These are phyloP conservation scores for Malus asiatica DNA, from an alignment of 306 rosid genomes.

Conservation along the genomic window DNA sequence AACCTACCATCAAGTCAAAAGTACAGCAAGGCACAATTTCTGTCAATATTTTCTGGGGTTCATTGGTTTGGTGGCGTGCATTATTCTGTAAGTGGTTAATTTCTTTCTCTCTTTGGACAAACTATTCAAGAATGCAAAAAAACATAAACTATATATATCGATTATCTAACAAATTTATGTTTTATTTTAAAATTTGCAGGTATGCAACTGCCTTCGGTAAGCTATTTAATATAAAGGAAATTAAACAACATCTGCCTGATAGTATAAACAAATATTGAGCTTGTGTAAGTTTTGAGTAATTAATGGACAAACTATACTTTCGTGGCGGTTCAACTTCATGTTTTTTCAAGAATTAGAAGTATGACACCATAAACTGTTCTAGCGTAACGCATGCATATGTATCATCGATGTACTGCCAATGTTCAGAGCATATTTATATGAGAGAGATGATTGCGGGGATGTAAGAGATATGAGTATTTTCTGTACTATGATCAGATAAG, in stretches of 20 bases:
- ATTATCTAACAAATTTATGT: too few species aligned
- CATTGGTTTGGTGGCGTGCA: constrained; percentile 22
- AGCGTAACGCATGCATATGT: background rate
- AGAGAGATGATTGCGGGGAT: background rate
- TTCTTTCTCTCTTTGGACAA: background rate
- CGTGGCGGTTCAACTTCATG: constrained; percentile 7
- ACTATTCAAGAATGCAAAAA: background rate
- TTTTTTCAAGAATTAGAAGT: constrained; percentile 15
- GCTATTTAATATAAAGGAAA: constrained; percentile 20
- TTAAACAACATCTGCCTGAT: background rate
- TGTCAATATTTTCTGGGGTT: constrained; percentile 56
- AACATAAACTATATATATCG: too few species aligned
- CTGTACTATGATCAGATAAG: background rate
- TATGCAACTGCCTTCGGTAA: constrained; percentile 28
- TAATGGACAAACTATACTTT: background rate
- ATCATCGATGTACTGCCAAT: background rate
- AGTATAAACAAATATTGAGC: background rate
- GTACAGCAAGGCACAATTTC: constrained; percentile 43
- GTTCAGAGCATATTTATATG: background rate
- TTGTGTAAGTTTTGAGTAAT: background rate
- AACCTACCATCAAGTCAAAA: constrained; percentile 39
- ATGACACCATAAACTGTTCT: constrained; percentile 4
- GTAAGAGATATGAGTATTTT: background rate
- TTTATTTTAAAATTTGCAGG: constrained; percentile 19
- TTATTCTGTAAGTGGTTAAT: constrained; percentile 42